Conservation (phyloP, 2,329 filamentous ascomycete species). For the Ophiostoma piceae region DNA sequence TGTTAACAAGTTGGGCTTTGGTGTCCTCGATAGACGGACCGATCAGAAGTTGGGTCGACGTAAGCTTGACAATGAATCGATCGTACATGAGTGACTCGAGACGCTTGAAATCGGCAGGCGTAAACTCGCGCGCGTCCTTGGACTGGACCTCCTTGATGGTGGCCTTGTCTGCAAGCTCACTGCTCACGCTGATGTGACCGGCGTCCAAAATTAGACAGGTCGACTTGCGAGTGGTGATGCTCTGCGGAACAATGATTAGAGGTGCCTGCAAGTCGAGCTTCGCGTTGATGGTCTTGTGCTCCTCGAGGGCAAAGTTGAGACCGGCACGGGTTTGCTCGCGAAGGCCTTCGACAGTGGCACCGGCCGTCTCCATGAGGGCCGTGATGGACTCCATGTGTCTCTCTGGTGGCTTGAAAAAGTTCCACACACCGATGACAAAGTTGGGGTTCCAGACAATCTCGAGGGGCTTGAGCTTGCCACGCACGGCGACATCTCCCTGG, state of each 20-base stretch:
- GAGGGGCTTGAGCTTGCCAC: conserved; percentile 86
- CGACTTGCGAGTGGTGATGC: conserved; percentile 72
- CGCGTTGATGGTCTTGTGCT: conserved; percentile 97
- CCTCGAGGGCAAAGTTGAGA: conserved; percentile 90
- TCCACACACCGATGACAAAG: conserved; percentile 82
- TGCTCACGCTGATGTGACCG: conserved; percentile 90
- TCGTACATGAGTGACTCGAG: conserved; percentile 96
- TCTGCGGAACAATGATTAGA: conserved; percentile 92
- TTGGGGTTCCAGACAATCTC: conserved; percentile 97
- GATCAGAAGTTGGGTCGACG: conserved; percentile 92
- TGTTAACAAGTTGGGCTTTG: conserved; percentile 68
- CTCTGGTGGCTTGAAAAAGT: conserved; percentile 95
- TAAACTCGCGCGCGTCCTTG: conserved; percentile 83
- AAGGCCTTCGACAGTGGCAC: conserved; percentile 90
- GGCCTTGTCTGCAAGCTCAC: conserved; percentile 86
- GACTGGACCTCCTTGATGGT: conserved; percentile 84
- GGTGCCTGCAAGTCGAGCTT: conserved; percentile 93
- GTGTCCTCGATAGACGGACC: conserved; percentile 89
- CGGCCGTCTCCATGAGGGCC: conserved; percentile 90
- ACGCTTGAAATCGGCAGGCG: conserved; percentile 78
- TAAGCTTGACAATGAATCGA: conserved; percentile 86
- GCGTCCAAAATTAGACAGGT: conserved; percentile 93
- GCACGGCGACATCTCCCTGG: conserved; percentile 84
- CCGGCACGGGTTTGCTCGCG: conserved; percentile 93
- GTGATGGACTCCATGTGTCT: conserved; percentile 98